These are phyloP conservation scores for Trapa bicornis DNA, from an alignment of 345 rosid species.

Conservation along the genomic window DNA sequence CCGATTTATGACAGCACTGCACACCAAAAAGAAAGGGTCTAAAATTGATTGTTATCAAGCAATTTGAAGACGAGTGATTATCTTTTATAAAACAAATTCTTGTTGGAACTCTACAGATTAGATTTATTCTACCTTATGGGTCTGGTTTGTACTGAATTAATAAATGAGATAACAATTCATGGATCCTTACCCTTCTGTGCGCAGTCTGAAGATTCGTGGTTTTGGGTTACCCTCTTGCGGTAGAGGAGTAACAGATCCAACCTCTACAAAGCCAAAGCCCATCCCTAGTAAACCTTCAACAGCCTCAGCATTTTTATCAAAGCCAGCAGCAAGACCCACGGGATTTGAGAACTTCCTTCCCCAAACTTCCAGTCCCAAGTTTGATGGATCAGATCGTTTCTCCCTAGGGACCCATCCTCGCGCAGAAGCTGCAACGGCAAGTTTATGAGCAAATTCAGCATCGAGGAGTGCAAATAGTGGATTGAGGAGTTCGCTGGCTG, in stretches of 20 bases:
- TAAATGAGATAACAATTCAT: not conserved
- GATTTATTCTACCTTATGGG: not conserved
- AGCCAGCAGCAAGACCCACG: slow-evolving; percentile 95
- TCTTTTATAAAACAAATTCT: not conserved
- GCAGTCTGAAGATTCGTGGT: slow-evolving; percentile 87
- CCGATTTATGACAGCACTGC: slow-evolving; percentile 83
- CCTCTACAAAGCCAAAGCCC: slow-evolving; percentile 96
- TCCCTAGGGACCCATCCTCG: slow-evolving; percentile 98
- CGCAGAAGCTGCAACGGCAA: slow-evolving; percentile 87
- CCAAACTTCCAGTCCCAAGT: slow-evolving; percentile 85
- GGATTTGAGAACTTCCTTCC: slow-evolving; percentile 96
- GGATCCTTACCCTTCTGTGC: slow-evolving; percentile 52
- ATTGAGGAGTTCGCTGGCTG: slow-evolving; percentile 82
- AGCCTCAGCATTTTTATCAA: slow-evolving; percentile 97
- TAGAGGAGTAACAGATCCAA: slow-evolving; percentile 91
- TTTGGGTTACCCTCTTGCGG: slow-evolving; percentile 95
- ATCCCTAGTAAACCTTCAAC: slow-evolving; percentile 77
- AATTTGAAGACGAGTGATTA: not conserved
- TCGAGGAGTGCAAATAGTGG: slow-evolving; percentile 90
- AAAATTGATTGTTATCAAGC: slow-evolving; percentile 5
- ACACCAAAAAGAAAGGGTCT: slow-evolving; percentile 11
- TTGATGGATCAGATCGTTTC: slow-evolving; percentile 69
- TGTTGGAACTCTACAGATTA: not conserved
- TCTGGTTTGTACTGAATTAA: not conserved
- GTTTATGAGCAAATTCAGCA: slow-evolving; percentile 85